These are phyloP conservation scores for Geum urbanum DNA, from an alignment of 306 rosid genomes.

Conservation along the genomic window DNA sequence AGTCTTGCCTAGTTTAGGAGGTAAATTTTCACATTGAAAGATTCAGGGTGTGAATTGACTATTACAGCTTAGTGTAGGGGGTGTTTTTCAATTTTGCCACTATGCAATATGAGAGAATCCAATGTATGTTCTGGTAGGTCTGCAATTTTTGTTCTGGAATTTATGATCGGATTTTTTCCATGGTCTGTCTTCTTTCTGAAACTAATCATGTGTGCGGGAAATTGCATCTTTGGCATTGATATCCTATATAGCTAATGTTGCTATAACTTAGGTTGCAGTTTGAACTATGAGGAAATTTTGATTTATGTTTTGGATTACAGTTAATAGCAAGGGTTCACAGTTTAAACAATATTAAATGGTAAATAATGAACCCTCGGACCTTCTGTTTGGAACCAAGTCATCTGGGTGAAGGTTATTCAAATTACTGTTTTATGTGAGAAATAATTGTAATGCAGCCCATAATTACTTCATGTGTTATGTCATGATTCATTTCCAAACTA, in stretches of 20 bases:
- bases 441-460: background rate
- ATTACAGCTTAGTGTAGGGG: no score
- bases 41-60: no score
- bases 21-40: no score
- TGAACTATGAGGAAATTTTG: no score
- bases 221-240: background rate
- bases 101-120: background rate
- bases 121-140: background rate
- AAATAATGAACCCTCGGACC: background rate
- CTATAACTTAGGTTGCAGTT: no score
- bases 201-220: background rate
- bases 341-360: background rate
- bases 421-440: background rate
- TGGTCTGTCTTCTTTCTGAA: no score
- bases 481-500: background rate
- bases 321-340: background rate
- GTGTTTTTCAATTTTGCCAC: no score
- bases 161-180: background rate
- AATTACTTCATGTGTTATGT: background rate
- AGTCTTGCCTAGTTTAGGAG: no score
- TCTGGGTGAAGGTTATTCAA: background rate
- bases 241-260: no score
- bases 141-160: background rate
- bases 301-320: background rate
- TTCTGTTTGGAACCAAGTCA: background rate